Conservation (phyloP, 73 alveolate genomes). For the Stentor roeselii region DNA sequence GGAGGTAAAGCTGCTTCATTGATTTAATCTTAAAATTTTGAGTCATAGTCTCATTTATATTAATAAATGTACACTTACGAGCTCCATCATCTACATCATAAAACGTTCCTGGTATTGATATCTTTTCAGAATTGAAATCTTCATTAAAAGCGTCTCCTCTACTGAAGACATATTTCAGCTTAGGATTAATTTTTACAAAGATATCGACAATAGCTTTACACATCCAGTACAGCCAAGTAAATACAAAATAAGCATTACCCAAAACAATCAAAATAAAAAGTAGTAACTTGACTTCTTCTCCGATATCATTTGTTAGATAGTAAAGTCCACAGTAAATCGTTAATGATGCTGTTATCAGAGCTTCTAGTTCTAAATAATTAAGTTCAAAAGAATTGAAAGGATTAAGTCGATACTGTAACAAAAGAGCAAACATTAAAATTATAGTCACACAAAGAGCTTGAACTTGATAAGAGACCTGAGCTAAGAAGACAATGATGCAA, state of each 20-base stretch:
- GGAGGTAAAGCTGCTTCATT: too few relatives aligned
- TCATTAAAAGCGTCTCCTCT: too few relatives aligned
- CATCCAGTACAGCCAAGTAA: too few relatives aligned
- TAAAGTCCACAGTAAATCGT: constrained; percentile 65
- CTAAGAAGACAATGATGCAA: constrained; percentile 40
- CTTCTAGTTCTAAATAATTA: not conserved
- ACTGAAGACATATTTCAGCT: too few relatives aligned
- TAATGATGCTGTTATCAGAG: constrained; percentile 29
- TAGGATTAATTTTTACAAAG: too few relatives aligned
- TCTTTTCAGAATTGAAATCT: too few relatives aligned
- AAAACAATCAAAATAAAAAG: not conserved
- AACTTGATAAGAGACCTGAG: not conserved
- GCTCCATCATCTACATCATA: too few relatives aligned
- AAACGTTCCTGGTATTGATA: too few relatives aligned
- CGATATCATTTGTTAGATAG: constrained; percentile 13
- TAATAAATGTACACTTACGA: too few relatives aligned
- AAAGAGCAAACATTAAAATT: not conserved
- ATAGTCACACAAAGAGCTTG: not conserved
- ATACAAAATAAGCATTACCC: not conserved
- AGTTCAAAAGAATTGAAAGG: not conserved
- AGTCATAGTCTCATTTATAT: too few relatives aligned
- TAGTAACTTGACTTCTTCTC: not conserved
- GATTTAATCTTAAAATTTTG: too few relatives aligned
- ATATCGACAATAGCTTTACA: too few relatives aligned
- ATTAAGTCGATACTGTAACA: not conserved